Percentiles rank a stretch among this genome's conserved stretches.
Conservation (phyloP, 2,329 filamentous ascomycete genomes). For the Chrysosporium keratinophilum region DNA sequence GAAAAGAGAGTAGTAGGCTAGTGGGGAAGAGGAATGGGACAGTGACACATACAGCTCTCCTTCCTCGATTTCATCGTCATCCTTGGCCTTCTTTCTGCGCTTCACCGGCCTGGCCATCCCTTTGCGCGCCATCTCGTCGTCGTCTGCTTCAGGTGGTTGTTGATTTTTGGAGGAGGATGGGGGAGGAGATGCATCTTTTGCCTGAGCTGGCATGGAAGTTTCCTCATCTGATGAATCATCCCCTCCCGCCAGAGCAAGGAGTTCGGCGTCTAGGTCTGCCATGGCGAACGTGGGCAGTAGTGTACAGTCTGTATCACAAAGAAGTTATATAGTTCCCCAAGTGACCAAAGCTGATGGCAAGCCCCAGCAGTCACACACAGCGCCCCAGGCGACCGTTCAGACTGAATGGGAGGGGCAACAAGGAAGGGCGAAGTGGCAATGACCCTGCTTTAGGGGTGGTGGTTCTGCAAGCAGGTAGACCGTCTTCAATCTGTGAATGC, state of each 20-base stretch:
- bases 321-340: not conserved
- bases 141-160: conserved; percentile 30
- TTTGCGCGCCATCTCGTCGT: conserved; percentile 42
- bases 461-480: not conserved
- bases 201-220: conserved; percentile 45
- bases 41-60: conserved; percentile 61
- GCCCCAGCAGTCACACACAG: not conserved
- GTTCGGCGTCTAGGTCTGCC: conserved; percentile 86
- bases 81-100: conserved; percentile 40
- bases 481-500: not conserved
- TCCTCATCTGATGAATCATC: conserved; percentile 47
- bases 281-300: conserved; percentile 39
- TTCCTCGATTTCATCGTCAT: conserved; percentile 60
- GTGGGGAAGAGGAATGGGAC: conserved; percentile 12
- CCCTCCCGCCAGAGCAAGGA: conserved; percentile 82
- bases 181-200: conserved; percentile 41
- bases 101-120: conserved; percentile 32
- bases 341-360: not conserved
- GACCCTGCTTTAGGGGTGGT: not conserved
- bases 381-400: not conserved
- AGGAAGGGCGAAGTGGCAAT: conserved; percentile 4
- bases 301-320: not conserved
- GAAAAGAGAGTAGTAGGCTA: conserved; percentile 11
- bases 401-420: not conserved
- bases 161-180: conserved; percentile 41